Conservation (phyloP, 331 rosid genomes). For the Quercus phellos region DNA sequence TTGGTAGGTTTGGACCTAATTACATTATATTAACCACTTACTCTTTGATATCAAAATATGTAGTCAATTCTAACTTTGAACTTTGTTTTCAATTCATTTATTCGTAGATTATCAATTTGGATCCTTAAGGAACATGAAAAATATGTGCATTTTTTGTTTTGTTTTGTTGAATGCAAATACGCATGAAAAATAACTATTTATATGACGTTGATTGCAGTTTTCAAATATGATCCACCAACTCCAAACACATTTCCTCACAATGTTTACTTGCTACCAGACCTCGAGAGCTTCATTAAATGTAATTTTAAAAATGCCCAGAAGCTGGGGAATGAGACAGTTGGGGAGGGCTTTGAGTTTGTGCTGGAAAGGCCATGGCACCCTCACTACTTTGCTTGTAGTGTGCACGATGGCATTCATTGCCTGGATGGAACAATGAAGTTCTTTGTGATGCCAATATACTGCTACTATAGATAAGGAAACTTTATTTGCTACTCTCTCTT, state of each 20-base stretch:
- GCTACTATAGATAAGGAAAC: background rate
- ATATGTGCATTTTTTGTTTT: background rate
- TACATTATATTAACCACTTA: too few species aligned
- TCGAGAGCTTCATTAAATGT: slow-evolving; percentile 46
- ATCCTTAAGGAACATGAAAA: too few species aligned
- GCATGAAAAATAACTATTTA: background rate
- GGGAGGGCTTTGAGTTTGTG: slow-evolving; percentile 38
- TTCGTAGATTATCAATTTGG: too few species aligned
- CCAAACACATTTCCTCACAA: slow-evolving; percentile 43
- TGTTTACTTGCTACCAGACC: slow-evolving; percentile 45
- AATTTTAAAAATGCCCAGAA: slow-evolving; percentile 36
- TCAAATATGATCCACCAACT: slow-evolving; percentile 66
- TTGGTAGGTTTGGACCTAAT: too few species aligned
- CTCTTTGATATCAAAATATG: too few species aligned
- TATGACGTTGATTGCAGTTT: slow-evolving; percentile 35
- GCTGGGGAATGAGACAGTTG: slow-evolving; percentile 29
- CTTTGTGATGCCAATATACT: slow-evolving; percentile 38
- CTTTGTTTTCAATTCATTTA: too few species aligned
- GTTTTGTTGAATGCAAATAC: background rate
- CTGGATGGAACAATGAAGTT: slow-evolving; percentile 64
- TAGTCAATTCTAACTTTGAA: too few species aligned
- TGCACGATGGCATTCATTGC: slow-evolving; percentile 54
- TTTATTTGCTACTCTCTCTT: background rate
- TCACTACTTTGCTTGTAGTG: slow-evolving; percentile 67
- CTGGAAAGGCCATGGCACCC: slow-evolving; percentile 19